A percentile compares a stretch with the other conserved stretches of the same genome.
Conservation (phyloP, 345 rosid species). For the Ceriops zippeliana region DNA sequence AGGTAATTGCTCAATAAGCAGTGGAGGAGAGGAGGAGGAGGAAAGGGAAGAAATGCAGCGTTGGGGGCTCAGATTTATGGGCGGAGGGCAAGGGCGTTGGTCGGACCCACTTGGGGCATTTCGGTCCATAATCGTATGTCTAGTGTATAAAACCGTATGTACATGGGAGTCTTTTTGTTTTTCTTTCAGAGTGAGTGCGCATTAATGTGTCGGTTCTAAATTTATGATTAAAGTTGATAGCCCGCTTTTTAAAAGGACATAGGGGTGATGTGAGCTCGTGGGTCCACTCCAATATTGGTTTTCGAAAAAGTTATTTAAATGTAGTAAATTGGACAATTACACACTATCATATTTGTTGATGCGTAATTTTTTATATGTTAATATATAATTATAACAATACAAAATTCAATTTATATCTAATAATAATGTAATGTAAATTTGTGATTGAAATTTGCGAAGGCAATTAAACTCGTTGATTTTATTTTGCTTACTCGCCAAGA, state of each 20-base stretch:
- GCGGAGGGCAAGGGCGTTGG: background rate
- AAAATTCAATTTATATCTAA: too few relatives aligned
- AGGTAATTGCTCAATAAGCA: conserved; percentile 19
- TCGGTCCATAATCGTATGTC: conserved; percentile 11
- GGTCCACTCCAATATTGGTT: conserved; percentile 19
- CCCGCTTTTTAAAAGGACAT: conserved; percentile 4
- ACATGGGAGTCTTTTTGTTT: conserved; percentile 24
- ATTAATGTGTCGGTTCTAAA: conserved; percentile 34
- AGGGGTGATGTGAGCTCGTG: conserved; percentile 16
- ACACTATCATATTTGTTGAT: too few relatives aligned
- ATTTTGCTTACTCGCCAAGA: conserved; percentile 42
- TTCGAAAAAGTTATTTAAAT: too few relatives aligned
- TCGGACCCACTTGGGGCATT: conserved; percentile 36
- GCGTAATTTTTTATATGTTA: too few relatives aligned
- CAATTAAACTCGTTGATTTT: background rate
- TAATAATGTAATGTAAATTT: too few relatives aligned
- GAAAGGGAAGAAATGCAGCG: conserved; percentile 86
- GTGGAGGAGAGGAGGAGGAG: conserved; percentile 49
- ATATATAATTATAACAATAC: too few relatives aligned
- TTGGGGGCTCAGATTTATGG: conserved; percentile 61
- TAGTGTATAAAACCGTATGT: conserved; percentile 5
- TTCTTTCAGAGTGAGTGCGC: conserved; percentile 41
- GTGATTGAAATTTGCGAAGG: too few relatives aligned
- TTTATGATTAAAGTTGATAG: background rate
- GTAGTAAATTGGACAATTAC: too few relatives aligned